phyloP scores from a whole-genome alignment of 2,329 filamentous ascomycete genomes.

The Bipolaris cookei region DNA sequence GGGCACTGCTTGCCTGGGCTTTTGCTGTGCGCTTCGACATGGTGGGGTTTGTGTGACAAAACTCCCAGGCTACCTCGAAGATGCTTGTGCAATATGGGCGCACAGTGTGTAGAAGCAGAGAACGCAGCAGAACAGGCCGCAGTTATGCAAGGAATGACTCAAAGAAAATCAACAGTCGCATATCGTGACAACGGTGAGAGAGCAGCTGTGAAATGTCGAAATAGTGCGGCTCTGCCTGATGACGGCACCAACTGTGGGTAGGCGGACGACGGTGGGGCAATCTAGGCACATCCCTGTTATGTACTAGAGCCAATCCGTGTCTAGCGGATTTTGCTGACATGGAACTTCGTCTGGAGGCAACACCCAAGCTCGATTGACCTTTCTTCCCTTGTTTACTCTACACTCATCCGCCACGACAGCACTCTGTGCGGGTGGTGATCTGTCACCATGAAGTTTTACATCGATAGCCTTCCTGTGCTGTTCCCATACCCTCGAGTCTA shows the following conservation, averaged over 20 bases:
- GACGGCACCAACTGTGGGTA: constrained; percentile 29
- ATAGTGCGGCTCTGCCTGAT: constrained; percentile 26
- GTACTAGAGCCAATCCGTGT: constrained; percentile 2
- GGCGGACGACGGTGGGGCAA: constrained; percentile 13
- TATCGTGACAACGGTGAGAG: not conserved
- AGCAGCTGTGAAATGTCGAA: constrained; percentile 7
- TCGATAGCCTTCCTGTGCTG: constrained; percentile 73
- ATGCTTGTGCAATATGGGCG: not conserved
- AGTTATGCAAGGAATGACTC: not conserved
- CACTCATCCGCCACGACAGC: constrained; percentile 28
- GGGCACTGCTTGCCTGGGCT: constrained; percentile 68
- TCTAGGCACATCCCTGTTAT: constrained; percentile 16
- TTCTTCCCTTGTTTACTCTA: constrained; percentile 17
- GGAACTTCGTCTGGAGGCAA: constrained; percentile 16
- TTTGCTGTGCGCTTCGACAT: constrained; percentile 69
- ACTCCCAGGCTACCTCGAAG: not conserved
- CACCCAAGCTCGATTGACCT: constrained; percentile 10
- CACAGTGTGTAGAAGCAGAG: not conserved
- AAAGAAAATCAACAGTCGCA: constrained; percentile 8
- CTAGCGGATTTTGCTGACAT: constrained; percentile 12
- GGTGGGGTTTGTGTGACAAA: constrained; percentile 5
- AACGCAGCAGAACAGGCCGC: not conserved
- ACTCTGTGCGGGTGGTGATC: constrained; percentile 26
- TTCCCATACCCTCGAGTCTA: constrained; percentile 79
- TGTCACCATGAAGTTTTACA: constrained; percentile 75